phyloP scores from a whole-genome alignment of 306 rosid genomes.

The Mucuna pruriens region DNA sequence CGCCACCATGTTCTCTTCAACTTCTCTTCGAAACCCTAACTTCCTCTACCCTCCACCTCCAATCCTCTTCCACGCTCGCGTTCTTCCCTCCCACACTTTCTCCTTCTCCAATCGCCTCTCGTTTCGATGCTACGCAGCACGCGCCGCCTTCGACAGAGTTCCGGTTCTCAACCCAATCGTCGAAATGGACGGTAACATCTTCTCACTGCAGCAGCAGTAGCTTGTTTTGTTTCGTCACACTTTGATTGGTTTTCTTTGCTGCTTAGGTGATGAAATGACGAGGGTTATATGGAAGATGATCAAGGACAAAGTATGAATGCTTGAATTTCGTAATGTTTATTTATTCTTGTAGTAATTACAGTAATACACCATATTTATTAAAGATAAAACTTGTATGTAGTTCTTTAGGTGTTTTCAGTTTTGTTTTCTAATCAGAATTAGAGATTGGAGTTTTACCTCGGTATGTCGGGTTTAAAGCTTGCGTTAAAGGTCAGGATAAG shows the following conservation, averaged over 20 bases:
- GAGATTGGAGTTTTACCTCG: too few species aligned
- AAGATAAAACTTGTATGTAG: background rate
- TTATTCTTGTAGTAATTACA: background rate
- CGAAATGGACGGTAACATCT: slow-evolving; percentile 86
- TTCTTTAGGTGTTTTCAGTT: background rate
- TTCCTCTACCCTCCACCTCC: slow-evolving; percentile 35
- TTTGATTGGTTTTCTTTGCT: background rate
- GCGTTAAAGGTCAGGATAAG: background rate
- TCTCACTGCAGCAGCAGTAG: background rate
- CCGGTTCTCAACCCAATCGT: slow-evolving; percentile 82
- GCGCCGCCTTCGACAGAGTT: slow-evolving; percentile 50
- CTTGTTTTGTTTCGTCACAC: background rate
- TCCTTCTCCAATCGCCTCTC: slow-evolving; percentile 57
- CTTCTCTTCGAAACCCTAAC: slow-evolving; percentile 56
- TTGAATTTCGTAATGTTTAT: background rate
- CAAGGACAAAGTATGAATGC: slow-evolving; percentile 70
- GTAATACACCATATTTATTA: background rate
- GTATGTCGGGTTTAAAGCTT: background rate
- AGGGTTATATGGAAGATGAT: slow-evolving; percentile 89
- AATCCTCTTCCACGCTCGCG: slow-evolving; percentile 34
- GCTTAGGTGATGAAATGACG: slow-evolving; percentile 93
- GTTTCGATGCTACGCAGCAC: slow-evolving; percentile 74
- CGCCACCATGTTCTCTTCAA: slow-evolving; percentile 48
- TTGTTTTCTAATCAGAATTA: background rate
- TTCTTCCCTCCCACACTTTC: slow-evolving; percentile 35